These are phyloP conservation scores for Solioccasus polychromus DNA, from an alignment of 768 basidiomycete genomes.

Conservation along the genomic window DNA sequence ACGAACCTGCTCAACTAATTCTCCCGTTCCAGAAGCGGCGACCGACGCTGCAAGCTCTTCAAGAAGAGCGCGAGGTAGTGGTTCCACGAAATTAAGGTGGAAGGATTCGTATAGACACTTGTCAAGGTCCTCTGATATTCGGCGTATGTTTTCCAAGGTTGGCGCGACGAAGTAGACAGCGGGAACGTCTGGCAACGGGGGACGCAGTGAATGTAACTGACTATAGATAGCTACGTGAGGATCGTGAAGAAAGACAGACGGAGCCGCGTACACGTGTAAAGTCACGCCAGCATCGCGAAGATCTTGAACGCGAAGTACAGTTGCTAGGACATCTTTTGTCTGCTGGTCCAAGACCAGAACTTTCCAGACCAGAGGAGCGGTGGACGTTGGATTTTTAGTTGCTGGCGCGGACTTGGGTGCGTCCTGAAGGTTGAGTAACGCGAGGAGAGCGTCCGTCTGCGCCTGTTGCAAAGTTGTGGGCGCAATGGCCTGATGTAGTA, in stretches of 20 bases:
- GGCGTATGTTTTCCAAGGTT: conserved; percentile 76
- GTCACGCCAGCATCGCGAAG: conserved; percentile 96
- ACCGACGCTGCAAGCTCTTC: conserved; percentile 92
- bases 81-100: conserved; percentile 94
- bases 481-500: conserved; percentile 34
- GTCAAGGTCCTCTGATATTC: conserved; percentile 92
- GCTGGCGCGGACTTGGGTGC: conserved; percentile 39
- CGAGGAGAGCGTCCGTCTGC: conserved; percentile 82
- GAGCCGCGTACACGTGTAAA: conserved; percentile 81
- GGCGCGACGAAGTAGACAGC: conserved; percentile 97
- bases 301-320: conserved; percentile 93
- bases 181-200: conserved; percentile 90
- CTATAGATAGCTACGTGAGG: conserved; percentile 38
- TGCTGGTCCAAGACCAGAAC: conserved; percentile 91
- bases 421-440: conserved; percentile 83
- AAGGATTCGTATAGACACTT: conserved; percentile 89
- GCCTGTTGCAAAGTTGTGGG: conserved; percentile 76
- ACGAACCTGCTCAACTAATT: conserved; percentile 73
- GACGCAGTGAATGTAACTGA: conserved; percentile 86
- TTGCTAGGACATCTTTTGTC: conserved; percentile 95
- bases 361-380: conserved; percentile 90
- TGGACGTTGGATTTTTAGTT: conserved; percentile 49
- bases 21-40: conserved; percentile 78
- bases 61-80: conserved; percentile 80
- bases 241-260: conserved; percentile 1